phyloP scores from a whole-genome alignment of 2,329 filamentous ascomycete genomes.

The Chaetomiaceae sp. region DNA sequence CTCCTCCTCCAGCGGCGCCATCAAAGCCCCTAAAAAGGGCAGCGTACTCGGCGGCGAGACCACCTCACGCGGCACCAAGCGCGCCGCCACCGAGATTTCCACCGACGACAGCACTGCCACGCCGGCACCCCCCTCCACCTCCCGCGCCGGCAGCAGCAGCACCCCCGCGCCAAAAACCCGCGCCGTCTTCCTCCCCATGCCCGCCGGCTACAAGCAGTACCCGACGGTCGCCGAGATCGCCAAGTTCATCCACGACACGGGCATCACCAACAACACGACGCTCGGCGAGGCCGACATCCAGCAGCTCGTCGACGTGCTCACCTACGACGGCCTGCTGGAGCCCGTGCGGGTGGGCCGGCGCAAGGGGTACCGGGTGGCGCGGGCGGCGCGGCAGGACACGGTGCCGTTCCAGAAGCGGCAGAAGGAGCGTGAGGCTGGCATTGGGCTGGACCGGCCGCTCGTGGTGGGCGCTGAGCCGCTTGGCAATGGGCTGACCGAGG shows the following conservation, averaged over 20 bases:
- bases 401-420: constrained; percentile 25
- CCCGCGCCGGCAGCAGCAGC: not conserved
- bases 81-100: constrained; percentile 42
- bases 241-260: constrained; percentile 60
- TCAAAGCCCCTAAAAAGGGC: constrained; percentile 48
- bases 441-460: constrained; percentile 21
- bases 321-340: constrained; percentile 82
- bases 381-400: constrained; percentile 39
- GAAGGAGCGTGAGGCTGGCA: constrained; percentile 29
- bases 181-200: constrained; percentile 45
- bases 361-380: constrained; percentile 48
- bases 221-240: constrained; percentile 77
- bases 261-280: constrained; percentile 66
- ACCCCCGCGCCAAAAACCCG: constrained; percentile 5
- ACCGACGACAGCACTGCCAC: constrained; percentile 29
- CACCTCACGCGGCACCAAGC: constrained; percentile 42
- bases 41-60: constrained; percentile 43
- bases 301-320: constrained; percentile 79
- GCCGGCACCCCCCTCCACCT: constrained; percentile 21
- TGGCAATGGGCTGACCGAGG: constrained; percentile 74
- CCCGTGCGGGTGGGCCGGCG: constrained; percentile 44
- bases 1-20: constrained; percentile 21
- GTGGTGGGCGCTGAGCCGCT: constrained; percentile 35
- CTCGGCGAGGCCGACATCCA: constrained; percentile 70
- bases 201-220: constrained; percentile 67